Percentiles rank a stretch among this genome's conserved stretches.
Evolutionary conservation across 1,284 basidiomycete genomes (phyloP).

Genomic region (Cutaneotrichosporon sp.): DNA sequence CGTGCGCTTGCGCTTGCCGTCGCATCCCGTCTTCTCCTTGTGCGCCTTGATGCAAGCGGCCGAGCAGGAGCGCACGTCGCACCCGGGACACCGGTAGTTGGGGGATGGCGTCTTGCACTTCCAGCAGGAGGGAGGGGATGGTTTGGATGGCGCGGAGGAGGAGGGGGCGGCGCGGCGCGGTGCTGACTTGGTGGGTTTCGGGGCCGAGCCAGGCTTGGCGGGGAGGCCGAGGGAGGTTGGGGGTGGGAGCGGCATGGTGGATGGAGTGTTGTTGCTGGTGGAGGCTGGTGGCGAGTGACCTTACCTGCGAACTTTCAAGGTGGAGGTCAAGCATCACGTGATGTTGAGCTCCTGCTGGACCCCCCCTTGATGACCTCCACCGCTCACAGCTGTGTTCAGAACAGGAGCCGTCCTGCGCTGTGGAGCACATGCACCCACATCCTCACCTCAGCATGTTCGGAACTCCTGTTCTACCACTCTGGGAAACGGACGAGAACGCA

Average conservation of each 20-base stretch:
- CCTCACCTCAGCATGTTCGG: too few species aligned
- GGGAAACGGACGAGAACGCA: too few species aligned
- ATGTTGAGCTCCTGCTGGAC: too few species aligned
- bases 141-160: too few species aligned
- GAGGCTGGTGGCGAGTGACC: slow-evolving; percentile 7
- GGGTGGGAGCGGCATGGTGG: slow-evolving; percentile 12
- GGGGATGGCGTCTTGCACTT: too few species aligned
- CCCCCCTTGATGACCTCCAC: too few species aligned
- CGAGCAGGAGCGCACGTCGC: slow-evolving; percentile 70
- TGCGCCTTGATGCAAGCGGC: slow-evolving; percentile 69
- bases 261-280: not conserved
- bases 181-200: not conserved
- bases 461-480: too few species aligned
- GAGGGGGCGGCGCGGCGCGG: not conserved
- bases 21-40: slow-evolving; percentile 66
- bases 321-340: slow-evolving; percentile 9
- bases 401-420: too few species aligned
- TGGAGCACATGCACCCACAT: too few species aligned
- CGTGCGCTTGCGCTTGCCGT: slow-evolving; percentile 70
- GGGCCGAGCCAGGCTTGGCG: not conserved
- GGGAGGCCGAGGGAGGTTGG: slow-evolving; percentile 4
- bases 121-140: slow-evolving; percentile 23
- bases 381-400: not conserved
- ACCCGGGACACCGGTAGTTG: slow-evolving; percentile 85
- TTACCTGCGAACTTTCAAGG: not conserved